These are phyloP conservation scores for Euphrasia confusa DNA, from an alignment of 257 asterid species.

Conservation along the genomic window DNA sequence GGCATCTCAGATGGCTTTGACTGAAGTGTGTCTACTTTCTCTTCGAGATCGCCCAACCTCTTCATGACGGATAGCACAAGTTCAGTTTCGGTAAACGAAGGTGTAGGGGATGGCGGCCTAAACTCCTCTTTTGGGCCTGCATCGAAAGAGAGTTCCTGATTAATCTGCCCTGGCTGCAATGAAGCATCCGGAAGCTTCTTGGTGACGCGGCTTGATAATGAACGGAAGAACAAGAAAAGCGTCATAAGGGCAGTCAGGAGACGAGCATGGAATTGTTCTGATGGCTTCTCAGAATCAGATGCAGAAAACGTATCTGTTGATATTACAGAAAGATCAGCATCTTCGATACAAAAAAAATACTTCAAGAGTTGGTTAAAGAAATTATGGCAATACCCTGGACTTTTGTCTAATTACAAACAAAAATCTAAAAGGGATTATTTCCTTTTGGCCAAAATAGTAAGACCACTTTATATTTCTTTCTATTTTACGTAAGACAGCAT, in stretches of 20 bases:
- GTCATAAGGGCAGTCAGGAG: slow-evolving; percentile 52
- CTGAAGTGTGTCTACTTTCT: slow-evolving; percentile 67
- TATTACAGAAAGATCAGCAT: slow-evolving; percentile 22
- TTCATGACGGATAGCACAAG: slow-evolving; percentile 64
- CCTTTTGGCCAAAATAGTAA: too few species aligned
- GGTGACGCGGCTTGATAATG: slow-evolving; percentile 43
- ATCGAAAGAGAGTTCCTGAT: slow-evolving; percentile 47
- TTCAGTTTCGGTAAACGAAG: slow-evolving; percentile 69
- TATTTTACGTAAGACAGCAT: not conserved
- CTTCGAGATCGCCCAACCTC: slow-evolving; percentile 88
- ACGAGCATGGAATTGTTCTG: slow-evolving; percentile 51
- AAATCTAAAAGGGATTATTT: not conserved
- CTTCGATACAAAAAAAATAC: not conserved
- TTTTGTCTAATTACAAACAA: not conserved
- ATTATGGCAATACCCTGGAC: not conserved
- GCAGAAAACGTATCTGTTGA: slow-evolving; percentile 37
- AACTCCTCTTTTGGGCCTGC: slow-evolving; percentile 55
- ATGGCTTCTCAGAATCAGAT: slow-evolving; percentile 43
- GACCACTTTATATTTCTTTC: too few species aligned
- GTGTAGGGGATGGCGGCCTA: slow-evolving; percentile 79
- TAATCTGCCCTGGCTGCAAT: slow-evolving; percentile 30
- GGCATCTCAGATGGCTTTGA: slow-evolving; percentile 95
- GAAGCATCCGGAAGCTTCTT: slow-evolving; percentile 52
- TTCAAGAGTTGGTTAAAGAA: not conserved
- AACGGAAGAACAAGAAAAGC: slow-evolving; percentile 47